These are phyloP conservation scores for Coemansia sp. DNA, from an alignment of 192 early-diverging fungal genomes.

Conservation along the genomic window DNA sequence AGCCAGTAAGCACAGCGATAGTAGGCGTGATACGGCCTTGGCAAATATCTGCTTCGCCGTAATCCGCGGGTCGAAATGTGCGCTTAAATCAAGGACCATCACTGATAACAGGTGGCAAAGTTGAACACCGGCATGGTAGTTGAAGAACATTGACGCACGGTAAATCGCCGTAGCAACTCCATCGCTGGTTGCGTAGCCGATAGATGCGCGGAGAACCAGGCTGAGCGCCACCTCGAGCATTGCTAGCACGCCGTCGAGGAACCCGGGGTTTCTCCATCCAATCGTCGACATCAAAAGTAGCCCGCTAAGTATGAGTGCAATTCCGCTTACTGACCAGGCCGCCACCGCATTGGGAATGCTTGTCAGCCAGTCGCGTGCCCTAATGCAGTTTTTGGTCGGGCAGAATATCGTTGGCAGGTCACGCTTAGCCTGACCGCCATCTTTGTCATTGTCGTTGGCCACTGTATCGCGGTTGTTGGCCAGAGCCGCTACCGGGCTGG, in stretches of 20 bases:
- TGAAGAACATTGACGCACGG: conserved; percentile 28
- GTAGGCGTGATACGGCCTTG: conserved; percentile 2
- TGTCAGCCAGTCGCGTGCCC: conserved; percentile 25
- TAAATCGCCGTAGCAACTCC: conserved; percentile 3
- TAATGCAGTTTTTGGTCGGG: not conserved
- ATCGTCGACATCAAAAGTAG: conserved; percentile 6
- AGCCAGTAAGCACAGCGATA: conserved; percentile 12
- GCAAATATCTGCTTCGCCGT: not conserved
- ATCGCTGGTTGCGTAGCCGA: conserved; percentile 3
- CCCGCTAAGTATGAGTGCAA: not conserved
- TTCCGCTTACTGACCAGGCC: conserved; percentile 17
- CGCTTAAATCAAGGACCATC: conserved; percentile 3
- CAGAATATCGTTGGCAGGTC: conserved; percentile 13
- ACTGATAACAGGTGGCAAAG: conserved; percentile 10
- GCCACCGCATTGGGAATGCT: conserved; percentile 14
- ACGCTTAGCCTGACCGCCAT: not conserved
- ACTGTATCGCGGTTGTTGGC: not conserved
- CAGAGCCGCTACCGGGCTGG: not conserved
- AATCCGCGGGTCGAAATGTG: conserved; percentile 20
- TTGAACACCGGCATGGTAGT: conserved; percentile 28
- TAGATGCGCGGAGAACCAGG: conserved; percentile 16
- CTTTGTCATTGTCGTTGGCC: not conserved
- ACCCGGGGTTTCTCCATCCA: conserved; percentile 9
- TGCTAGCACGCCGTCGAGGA: conserved; percentile 25
- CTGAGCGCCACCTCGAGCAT: conserved; percentile 24